Evolutionary conservation across 2,329 filamentous ascomycete genomes (phyloP).

Genomic region (Nigrospora osmanthi): DNA sequence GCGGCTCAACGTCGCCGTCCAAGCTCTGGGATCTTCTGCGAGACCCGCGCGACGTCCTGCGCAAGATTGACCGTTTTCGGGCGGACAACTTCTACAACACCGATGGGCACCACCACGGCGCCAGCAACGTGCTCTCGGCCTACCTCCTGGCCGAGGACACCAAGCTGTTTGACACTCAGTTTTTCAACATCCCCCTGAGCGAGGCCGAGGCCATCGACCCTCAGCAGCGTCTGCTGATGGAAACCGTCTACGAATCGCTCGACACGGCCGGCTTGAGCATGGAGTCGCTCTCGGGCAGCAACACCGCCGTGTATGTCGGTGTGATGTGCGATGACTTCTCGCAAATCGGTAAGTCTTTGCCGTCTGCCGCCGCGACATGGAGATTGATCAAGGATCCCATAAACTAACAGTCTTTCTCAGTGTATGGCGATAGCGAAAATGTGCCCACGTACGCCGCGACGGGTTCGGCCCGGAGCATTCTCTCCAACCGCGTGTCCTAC

Average conservation of each 20-base stretch:
- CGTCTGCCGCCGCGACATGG: slow-evolving; percentile 1
- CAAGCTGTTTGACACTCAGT: slow-evolving; percentile 17
- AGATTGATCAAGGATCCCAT: not conserved
- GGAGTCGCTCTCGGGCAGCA: slow-evolving; percentile 14
- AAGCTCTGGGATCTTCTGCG: slow-evolving; percentile 18
- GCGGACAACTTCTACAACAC: slow-evolving; percentile 18
- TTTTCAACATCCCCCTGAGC: slow-evolving; percentile 25
- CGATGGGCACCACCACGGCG: slow-evolving; percentile 20
- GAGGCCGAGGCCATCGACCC: slow-evolving; percentile 25
- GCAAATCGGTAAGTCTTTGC: slow-evolving; percentile 15
- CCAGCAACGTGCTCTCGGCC: slow-evolving; percentile 17
- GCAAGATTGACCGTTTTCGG: slow-evolving; percentile 16
- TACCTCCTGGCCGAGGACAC: slow-evolving; percentile 19
- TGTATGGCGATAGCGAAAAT: not conserved
- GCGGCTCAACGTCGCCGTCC: slow-evolving; percentile 14
- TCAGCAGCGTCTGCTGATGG: slow-evolving; percentile 21
- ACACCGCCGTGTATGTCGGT: slow-evolving; percentile 21
- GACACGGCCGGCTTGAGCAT: slow-evolving; percentile 22
- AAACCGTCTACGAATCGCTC: slow-evolving; percentile 25
- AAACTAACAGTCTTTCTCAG: not conserved
- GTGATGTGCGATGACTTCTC: slow-evolving; percentile 21
- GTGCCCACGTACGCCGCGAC: slow-evolving; percentile 19
- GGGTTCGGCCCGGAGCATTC: slow-evolving; percentile 23
- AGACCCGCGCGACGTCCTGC: slow-evolving; percentile 16
- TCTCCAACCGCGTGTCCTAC: slow-evolving; percentile 30